A percentile compares a stretch with the other conserved stretches of the same genome.
Conservation (phyloP, 306 rosid species). For the Cucurbita maxima region DNA sequence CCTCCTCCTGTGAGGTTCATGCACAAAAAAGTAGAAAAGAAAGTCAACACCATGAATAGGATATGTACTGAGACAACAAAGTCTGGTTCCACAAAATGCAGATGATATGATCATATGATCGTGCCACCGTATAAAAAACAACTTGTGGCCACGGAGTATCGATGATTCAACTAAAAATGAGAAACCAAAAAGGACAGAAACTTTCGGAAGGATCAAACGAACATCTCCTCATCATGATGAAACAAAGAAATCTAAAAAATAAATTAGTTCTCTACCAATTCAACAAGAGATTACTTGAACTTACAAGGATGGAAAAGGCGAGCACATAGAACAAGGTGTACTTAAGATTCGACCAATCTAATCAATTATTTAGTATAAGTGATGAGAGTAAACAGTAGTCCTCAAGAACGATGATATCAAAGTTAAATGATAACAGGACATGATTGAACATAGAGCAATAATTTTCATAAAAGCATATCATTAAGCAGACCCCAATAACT, state of each 20-base stretch:
- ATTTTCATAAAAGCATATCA: not conserved
- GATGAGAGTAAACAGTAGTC: too few species aligned
- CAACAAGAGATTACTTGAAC: not conserved
- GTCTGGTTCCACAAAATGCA: not conserved
- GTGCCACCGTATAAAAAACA: too few species aligned
- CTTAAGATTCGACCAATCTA: not conserved
- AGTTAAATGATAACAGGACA: not conserved
- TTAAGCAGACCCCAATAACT: not conserved
- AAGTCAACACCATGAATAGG: not conserved
- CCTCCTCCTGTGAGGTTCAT: slow-evolving; percentile 14
- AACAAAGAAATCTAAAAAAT: not conserved
- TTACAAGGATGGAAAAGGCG: not conserved
- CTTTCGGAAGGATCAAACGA: too few species aligned
- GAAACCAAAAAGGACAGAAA: not conserved
- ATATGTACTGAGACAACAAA: not conserved
- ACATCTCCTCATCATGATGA: not conserved
- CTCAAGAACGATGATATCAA: too few species aligned
- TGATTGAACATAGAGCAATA: not conserved
- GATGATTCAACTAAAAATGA: not conserved
- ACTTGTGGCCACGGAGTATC: not conserved
- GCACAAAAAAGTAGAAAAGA: not conserved
- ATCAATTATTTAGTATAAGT: too few species aligned
- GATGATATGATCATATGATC: not conserved
- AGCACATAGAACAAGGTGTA: not conserved
- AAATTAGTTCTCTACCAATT: not conserved